Percentiles rank a stretch among this genome's conserved stretches.
These are phyloP conservation scores for Lagenaria siceraria DNA, from an alignment of 306 rosid species.

Conservation along the genomic window DNA sequence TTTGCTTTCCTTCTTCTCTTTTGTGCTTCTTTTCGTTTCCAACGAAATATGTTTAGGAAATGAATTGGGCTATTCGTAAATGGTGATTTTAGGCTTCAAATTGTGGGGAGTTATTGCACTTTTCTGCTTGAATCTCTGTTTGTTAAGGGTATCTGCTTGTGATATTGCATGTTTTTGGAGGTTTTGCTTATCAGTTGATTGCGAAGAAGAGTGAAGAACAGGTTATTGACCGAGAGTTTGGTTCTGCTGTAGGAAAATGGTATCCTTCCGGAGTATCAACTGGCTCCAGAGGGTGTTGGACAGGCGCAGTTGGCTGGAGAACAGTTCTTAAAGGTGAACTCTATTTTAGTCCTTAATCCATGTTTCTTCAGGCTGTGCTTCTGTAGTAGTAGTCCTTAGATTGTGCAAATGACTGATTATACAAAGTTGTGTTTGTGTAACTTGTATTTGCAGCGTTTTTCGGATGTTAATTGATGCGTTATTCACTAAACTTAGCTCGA, in stretches of 20 bases:
- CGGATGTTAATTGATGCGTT: too few species aligned
- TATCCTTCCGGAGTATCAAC: constrained; percentile 44
- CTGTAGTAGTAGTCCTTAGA: not conserved
- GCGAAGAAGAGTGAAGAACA: not conserved
- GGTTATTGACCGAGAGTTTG: not conserved
- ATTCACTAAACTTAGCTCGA: too few species aligned
- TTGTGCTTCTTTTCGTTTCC: not conserved
- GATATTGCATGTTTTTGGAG: not conserved
- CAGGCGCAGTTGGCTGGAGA: constrained; percentile 60
- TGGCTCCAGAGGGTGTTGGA: constrained; percentile 56
- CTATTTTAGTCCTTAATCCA: not conserved
- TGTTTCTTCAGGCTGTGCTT: not conserved
- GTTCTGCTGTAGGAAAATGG: constrained; percentile 54
- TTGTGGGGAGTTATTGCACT: not conserved
- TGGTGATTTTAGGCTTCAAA: not conserved
- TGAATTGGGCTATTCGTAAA: not conserved
- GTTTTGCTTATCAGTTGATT: not conserved
- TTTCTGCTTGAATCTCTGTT: not conserved
- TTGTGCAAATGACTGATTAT: not conserved
- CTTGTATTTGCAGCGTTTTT: not conserved
- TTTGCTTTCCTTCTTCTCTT: not conserved
- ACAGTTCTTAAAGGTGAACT: constrained; percentile 42
- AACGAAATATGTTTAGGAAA: not conserved
- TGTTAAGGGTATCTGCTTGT: not conserved
- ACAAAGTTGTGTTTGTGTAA: not conserved